phyloP scores from a whole-genome alignment of 2,329 filamentous ascomycete genomes.

The Fusarium brachygibbosum region DNA sequence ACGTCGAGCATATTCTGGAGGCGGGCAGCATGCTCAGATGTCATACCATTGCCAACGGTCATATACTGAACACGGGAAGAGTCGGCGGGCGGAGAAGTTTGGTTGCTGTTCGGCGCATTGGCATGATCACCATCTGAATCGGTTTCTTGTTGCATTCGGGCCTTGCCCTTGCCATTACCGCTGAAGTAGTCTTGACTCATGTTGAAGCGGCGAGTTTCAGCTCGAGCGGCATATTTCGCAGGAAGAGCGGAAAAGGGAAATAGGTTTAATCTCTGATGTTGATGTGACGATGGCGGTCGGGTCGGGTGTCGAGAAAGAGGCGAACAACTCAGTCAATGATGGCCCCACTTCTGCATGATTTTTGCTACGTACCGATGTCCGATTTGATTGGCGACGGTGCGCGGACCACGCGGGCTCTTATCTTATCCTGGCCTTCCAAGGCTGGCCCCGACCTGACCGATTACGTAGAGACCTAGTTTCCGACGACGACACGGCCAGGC shows the following conservation, averaged over 20 bases:
- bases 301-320: constrained; percentile 25
- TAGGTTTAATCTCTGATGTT: constrained; percentile 41
- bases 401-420: constrained; percentile 41
- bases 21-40: constrained; percentile 83
- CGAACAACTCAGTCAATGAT: constrained; percentile 42
- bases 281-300: constrained; percentile 40
- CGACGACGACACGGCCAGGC: constrained; percentile 32
- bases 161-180: constrained; percentile 69
- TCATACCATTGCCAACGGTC: constrained; percentile 86
- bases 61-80: constrained; percentile 75
- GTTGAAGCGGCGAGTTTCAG: constrained; percentile 47
- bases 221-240: constrained; percentile 54
- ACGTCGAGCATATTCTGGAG: constrained; percentile 85
- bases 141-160: constrained; percentile 53
- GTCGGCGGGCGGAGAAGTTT: constrained; percentile 43
- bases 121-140: constrained; percentile 40
- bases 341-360: constrained; percentile 52
- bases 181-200: constrained; percentile 74
- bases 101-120: constrained; percentile 46
- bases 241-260: constrained; percentile 29
- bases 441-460: constrained; percentile 30
- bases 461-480: constrained; percentile 36
- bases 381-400: constrained; percentile 50
- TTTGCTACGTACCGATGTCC: constrained; percentile 47
- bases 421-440: constrained; percentile 46